Conservation (phyloP, 257 asterid genomes). For the Nicotiana sylvestris region DNA sequence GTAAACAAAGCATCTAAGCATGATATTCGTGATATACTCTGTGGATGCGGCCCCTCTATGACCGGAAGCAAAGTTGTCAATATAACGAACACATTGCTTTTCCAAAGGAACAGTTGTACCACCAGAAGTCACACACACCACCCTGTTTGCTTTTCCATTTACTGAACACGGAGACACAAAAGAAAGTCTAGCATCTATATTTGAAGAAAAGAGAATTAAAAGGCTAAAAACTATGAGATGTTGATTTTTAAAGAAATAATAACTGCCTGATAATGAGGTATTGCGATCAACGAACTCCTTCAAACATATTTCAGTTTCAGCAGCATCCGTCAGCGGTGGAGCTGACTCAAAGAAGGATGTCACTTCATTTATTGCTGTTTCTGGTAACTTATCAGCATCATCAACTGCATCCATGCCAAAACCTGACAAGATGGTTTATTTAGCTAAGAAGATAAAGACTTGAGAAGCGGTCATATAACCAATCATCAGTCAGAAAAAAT, state of each 20-base stretch:
- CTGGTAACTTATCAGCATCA: slow-evolving; percentile 9
- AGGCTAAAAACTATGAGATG: not conserved
- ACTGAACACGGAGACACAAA: slow-evolving; percentile 26
- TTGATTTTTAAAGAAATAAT: not conserved
- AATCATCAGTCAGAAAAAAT: not conserved
- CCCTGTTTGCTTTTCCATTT: slow-evolving; percentile 39
- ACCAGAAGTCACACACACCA: slow-evolving; percentile 91
- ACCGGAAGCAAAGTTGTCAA: slow-evolving; percentile 94
- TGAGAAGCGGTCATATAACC: not conserved
- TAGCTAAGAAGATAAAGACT: not conserved
- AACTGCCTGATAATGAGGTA: slow-evolving; percentile 42
- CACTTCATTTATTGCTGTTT: slow-evolving; percentile 39
- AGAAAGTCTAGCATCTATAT: not conserved
- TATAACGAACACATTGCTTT: slow-evolving; percentile 77
- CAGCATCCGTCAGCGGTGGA: slow-evolving; percentile 63
- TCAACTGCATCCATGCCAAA: not conserved
- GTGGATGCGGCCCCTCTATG: slow-evolving; percentile 96
- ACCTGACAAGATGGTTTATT: not conserved
- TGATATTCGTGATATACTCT: slow-evolving; percentile 45
- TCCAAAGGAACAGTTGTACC: slow-evolving; percentile 96
- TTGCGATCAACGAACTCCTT: slow-evolving; percentile 46
- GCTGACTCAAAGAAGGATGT: slow-evolving; percentile 74
- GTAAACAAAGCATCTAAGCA: not conserved
- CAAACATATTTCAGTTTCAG: slow-evolving; percentile 39
- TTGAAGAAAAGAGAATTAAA: not conserved